Evolutionary conservation across 768 basidiomycete genomes (phyloP), one percentile per base, ranked within the genome.

Genomic region (Termitomyces sp.): DNA sequence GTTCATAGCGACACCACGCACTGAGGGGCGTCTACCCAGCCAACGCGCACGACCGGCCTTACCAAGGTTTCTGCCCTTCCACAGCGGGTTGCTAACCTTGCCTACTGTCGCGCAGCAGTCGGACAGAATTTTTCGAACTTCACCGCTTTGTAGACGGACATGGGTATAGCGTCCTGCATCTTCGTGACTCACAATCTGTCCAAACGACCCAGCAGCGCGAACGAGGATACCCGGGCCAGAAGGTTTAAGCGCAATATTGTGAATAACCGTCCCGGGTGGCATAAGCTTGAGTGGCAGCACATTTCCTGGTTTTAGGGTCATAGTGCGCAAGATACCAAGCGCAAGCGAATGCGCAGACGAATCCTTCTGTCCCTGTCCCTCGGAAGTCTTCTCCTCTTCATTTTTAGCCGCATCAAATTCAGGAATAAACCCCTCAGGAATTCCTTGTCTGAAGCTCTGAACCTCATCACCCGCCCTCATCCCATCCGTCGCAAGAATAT

Each of bases 1-100:
- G 72, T 97, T 98, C 94, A 96, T 96, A 44, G 94, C 94, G 62
- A 97, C 87, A 86, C 94, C 94, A 71, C 94, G 87, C 47, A 96
- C 93, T 33, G 81, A 80, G 0, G 94, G 94, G 63, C 92, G 72
- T 67, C 84, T 74, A 18, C 95, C 95, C 20, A 98, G 73, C 92
- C 93, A 95, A 38, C 95, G 79, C 43, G 78, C 77, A 62, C 96
- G 75, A 32, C 97, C 97, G 7, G 97, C 97, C 72, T 98, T 99
- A 14, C 94, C 97, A 35, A 98, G 72, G 45, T 76, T 85, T 14
- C 86, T 77, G 60, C 88, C 85, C 71, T 93, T 92, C 86, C 93
- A 94, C 55, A 95, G 76, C 40, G 86, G 80, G 69, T 99, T 99
- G 74, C 91, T 92, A 55, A 98, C 93, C 60, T 83, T 85, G 1